A percentile compares a stretch with the other conserved stretches of the same genome.
Conservation (phyloP, 2,329 filamentous ascomycete genomes). For the Lasiodiplodia citricola region DNA sequence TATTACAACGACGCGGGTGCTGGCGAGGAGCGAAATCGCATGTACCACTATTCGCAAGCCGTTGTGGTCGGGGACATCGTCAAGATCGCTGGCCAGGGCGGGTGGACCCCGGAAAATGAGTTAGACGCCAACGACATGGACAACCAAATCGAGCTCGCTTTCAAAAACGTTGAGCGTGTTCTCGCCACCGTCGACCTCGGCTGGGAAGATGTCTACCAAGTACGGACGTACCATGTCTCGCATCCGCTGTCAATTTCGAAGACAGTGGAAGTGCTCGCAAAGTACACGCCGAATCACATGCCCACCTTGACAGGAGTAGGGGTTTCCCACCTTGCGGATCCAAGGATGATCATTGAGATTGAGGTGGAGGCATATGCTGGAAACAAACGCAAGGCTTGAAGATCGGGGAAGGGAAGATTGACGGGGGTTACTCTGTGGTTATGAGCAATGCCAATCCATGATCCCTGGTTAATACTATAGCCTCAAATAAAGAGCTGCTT, state of each 20-base stretch:
- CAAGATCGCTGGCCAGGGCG: not conserved
- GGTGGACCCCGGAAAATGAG: not conserved
- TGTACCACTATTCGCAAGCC: not conserved
- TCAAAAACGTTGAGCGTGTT: not conserved
- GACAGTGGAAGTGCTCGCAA: not conserved
- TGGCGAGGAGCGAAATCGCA: not conserved
- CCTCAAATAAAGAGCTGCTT: too few relatives aligned
- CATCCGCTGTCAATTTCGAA: not conserved
- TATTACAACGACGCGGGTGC: not conserved
- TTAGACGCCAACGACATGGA: not conserved
- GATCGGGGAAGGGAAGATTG: not conserved
- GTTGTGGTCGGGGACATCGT: not conserved
- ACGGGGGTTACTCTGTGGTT: too few relatives aligned
- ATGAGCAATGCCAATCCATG: too few relatives aligned
- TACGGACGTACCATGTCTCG: not conserved
- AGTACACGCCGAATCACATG: not conserved
- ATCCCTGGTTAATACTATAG: too few relatives aligned
- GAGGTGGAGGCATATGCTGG: not conserved
- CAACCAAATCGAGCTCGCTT: not conserved
- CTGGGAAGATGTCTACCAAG: not conserved
- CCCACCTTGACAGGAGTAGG: not conserved
- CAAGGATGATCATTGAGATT: not conserved
- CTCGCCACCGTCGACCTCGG: not conserved
- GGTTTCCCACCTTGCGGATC: not conserved
- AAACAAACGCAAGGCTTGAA: not conserved